Percentiles rank a stretch among this genome's conserved stretches.
These are phyloP conservation scores for Apodospora peruviana DNA, from an alignment of 495 filamentous ascomycete genomes.

Conservation along the genomic window DNA sequence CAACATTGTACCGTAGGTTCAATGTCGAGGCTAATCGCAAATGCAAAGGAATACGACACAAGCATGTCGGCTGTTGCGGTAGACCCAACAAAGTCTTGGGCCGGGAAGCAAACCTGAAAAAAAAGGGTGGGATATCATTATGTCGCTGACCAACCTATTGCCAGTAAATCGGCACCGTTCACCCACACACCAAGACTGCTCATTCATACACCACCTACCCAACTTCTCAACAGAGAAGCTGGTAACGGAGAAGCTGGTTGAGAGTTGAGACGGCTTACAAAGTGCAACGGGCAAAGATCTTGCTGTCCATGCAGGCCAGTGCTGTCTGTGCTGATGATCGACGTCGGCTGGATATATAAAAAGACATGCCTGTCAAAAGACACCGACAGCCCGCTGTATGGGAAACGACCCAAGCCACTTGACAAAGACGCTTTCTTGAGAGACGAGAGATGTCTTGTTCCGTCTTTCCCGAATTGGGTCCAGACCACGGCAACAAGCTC, in stretches of 20 bases:
- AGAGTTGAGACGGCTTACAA: no score
- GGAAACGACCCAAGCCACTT: neutral
- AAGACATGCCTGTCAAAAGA: neutral
- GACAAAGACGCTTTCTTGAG: neutral
- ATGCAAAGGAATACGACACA: neutral
- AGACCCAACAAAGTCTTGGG: neutral
- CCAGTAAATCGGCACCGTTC: neutral
- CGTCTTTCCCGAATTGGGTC: slow-evolving; percentile 11
- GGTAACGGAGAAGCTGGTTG: no score
- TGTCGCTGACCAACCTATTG: neutral
- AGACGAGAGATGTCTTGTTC: slow-evolving; percentile 6
- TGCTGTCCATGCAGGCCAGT: no score
- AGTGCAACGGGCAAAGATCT: no score
- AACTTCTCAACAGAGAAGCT: no score
- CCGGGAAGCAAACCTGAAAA: neutral
- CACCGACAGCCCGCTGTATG: neutral
- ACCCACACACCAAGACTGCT: neutral
- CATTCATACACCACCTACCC: neutral
- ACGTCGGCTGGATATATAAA: no score
- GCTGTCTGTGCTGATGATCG: no score
- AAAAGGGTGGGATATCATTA: neutral
- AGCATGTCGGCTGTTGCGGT: neutral
- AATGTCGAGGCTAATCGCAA: neutral
- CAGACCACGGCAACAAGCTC: slow-evolving; percentile 6
- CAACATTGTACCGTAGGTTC: neutral